Evolutionary conservation across 805 yeast genomes (phyloP).

Genomic region (Teunomyces stri): DNA sequence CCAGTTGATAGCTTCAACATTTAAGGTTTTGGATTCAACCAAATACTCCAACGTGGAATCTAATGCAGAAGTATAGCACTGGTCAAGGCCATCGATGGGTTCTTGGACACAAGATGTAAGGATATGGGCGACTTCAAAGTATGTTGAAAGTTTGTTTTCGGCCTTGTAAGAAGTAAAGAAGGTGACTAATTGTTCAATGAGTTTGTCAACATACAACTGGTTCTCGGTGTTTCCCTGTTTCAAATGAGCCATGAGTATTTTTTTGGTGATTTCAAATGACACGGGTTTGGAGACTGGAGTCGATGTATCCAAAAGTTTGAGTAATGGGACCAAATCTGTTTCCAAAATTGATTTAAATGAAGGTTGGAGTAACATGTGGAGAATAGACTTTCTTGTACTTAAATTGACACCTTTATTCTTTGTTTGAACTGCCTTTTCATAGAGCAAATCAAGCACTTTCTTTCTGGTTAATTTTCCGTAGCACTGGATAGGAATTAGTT

Average conservation of each 20-base stretch:
- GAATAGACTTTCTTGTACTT: constrained; percentile 22
- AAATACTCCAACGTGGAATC: neutral
- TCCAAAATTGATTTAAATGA: constrained; percentile 56
- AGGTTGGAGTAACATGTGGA: constrained; percentile 47
- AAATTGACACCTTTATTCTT: constrained; percentile 4
- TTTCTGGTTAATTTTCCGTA: constrained; percentile 17
- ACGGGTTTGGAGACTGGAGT: constrained; percentile 1
- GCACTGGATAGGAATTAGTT: constrained; percentile 50
- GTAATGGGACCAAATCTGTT: constrained; percentile 27
- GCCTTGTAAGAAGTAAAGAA: constrained; percentile 7
- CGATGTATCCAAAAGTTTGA: constrained; percentile 7
- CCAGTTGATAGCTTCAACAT: constrained; percentile 19
- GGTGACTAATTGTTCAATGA: constrained; percentile 14
- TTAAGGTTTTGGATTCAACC: neutral
- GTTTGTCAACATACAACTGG: constrained; percentile 17
- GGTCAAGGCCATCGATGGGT: neutral
- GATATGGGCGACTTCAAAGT: constrained; percentile 2
- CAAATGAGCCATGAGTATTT: constrained; percentile 40
- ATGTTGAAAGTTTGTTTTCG: neutral
- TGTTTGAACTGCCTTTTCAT: constrained; percentile 2
- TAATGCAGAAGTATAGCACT: neutral
- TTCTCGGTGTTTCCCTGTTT: constrained; percentile 34
- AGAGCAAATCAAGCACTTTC: constrained; percentile 13
- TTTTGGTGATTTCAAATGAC: constrained; percentile 16
- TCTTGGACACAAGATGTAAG: neutral